phyloP scores from a whole-genome alignment of 2,329 filamentous ascomycete species.

The Fusarium sp. region DNA sequence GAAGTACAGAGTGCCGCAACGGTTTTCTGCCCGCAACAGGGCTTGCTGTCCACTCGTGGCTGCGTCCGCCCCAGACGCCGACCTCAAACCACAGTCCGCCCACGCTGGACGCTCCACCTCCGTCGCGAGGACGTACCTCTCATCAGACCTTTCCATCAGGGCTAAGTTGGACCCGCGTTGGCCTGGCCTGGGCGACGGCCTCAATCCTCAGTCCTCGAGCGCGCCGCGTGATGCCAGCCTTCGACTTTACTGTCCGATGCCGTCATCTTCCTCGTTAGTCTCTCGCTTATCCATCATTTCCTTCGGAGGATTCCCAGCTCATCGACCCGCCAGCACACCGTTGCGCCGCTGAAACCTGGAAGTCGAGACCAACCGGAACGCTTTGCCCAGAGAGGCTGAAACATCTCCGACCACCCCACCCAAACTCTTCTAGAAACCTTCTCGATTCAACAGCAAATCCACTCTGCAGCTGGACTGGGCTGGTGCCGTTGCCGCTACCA shows the following conservation, averaged over 20 bases:
- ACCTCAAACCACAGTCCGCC: constrained; percentile 46
- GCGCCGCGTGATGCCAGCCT: constrained; percentile 38
- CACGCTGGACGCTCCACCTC: constrained; percentile 42
- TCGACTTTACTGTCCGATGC: constrained; percentile 27
- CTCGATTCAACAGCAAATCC: constrained; percentile 35
- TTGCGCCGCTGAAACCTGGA: constrained; percentile 35
- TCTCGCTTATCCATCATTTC: constrained; percentile 23
- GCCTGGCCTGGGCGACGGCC: constrained; percentile 41
- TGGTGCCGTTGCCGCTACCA: constrained; percentile 10
- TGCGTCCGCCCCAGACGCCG: constrained; percentile 46
- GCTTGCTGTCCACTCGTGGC: constrained; percentile 39
- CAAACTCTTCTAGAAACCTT: constrained; percentile 46
- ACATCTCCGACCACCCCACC: constrained; percentile 40
- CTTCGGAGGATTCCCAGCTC: constrained; percentile 41
- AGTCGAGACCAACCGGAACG: constrained; percentile 37
- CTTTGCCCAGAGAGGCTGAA: constrained; percentile 36
- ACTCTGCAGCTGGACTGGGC: constrained; percentile 12
- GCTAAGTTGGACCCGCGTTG: constrained; percentile 40
- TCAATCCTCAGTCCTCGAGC: constrained; percentile 45
- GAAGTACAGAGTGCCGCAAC: constrained; percentile 38
- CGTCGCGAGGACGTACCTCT: constrained; percentile 35
- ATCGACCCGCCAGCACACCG: constrained; percentile 36
- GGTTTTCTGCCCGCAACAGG: constrained; percentile 30
- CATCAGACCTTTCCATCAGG: constrained; percentile 26
- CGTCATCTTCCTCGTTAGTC: constrained; percentile 35